These are phyloP conservation scores for Globisporangium canariense DNA, from an alignment of 352 stramenopile genomes.

Conservation along the genomic window DNA sequence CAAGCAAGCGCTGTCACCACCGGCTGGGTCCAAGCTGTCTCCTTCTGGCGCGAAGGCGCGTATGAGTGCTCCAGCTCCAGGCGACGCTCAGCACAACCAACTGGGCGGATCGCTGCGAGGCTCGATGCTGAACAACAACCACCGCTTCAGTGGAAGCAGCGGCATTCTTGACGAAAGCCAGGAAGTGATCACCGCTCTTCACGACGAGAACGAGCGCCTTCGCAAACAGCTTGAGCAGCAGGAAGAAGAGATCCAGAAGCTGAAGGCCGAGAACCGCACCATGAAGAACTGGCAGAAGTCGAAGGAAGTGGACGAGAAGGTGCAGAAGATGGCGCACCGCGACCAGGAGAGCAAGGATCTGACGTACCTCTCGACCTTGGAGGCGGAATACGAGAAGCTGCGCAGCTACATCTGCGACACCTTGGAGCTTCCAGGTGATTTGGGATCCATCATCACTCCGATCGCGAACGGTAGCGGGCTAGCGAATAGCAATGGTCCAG, in stretches of 20 bases:
- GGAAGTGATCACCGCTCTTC: slow-evolving; percentile 83
- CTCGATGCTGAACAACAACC: slow-evolving; percentile 46
- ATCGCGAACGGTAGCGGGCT: slow-evolving; percentile 22
- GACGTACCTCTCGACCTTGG: slow-evolving; percentile 74
- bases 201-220: slow-evolving; percentile 80
- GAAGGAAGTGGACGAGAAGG: slow-evolving; percentile 85
- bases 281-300: slow-evolving; percentile 85
- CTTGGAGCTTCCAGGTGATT: slow-evolving; percentile 70
- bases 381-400: slow-evolving; percentile 83
- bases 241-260: slow-evolving; percentile 66
- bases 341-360: slow-evolving; percentile 85
- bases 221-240: slow-evolving; percentile 72
- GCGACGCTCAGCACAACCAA: slow-evolving; percentile 5
- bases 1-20: slow-evolving; percentile 35
- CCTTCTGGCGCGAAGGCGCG: slow-evolving; percentile 33
- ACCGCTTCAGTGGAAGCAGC: slow-evolving; percentile 60
- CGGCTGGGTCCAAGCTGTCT: slow-evolving; percentile 33
- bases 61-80: slow-evolving; percentile 17
- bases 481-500: not conserved
- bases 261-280: slow-evolving; percentile 76
- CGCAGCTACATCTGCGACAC: slow-evolving; percentile 75
- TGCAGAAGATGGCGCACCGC: slow-evolving; percentile 81
- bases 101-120: slow-evolving; percentile 33
- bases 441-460: slow-evolving; percentile 18
- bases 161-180: slow-evolving; percentile 83